Evolutionary conservation across 352 stramenopile genomes (phyloP), one percentile per base, ranked within the genome.

Genomic region (Phytophthora aleatoria): DNA sequence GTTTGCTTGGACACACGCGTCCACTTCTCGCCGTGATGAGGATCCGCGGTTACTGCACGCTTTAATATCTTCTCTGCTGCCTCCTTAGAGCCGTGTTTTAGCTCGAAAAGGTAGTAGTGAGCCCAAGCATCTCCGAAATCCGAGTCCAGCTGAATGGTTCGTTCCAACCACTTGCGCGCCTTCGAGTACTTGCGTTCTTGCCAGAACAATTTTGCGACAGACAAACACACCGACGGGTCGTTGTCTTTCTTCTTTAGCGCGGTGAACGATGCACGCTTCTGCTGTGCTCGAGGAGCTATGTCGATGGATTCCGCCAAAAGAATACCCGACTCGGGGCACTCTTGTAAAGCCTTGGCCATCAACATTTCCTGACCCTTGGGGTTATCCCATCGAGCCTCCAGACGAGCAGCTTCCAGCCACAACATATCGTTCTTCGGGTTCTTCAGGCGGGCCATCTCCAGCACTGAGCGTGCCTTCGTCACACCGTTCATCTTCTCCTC

Each of bases 201-300:
- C 72, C 95, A 98, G 76, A 99, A 99, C 3, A 99, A 77, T 47
- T 96, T 92, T 0, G 97, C 97, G 8, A 99, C 97, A 6, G 96
- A 93, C 8, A 97, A 74, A 68, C 99, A 98, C n/a, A 99, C 97
- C 11, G 89, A 75, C 3, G 96, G 84, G 77, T 99, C 97, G 52
- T 99, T 98, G 59, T 98, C 96, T 73, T 97, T 98, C 57, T 96
- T 94, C 81, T 99, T 98, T 44, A 99, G 87, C 26, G 97, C 98
- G 20, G 97, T 95, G 26, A 97, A 94, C 8, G 90, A 98, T 47
- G 97, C 97, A 20, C 89, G 89, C 65, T 99, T 99, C 67, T 99
- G 96, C 64, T 99, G 91, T 3, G 97, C 88, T 24, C 94, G 82
- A 24, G 96, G 97, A 5, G 96, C 91, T 41, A 91, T 98, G 35